Evolutionary conservation across 2,329 filamentous ascomycete genomes (phyloP), one percentile per base, ranked within the genome.

Genomic region (Talaromyces marneffei): DNA sequence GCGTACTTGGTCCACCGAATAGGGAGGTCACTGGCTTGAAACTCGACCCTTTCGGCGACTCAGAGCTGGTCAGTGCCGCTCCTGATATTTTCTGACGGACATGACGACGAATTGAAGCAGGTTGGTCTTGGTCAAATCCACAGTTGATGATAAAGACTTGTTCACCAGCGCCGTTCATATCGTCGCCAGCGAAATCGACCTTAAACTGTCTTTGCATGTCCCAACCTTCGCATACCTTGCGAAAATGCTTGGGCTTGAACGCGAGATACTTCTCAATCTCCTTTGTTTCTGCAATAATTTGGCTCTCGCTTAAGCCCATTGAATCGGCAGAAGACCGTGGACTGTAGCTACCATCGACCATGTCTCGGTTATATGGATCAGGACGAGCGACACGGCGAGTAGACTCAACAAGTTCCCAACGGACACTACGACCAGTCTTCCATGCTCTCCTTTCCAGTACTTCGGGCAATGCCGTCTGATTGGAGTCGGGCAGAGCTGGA

Each of bases 131-230:
- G 29, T 85, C 84, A n/a, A 86, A 74, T 0, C 90, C 91, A 68
- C 88, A 89, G 35, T 85, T 82, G 52, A 97, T 81, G 2, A 96
- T 82, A 27, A 95, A 80, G 40, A 96, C 78, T 16, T 82, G 83
- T 74, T 97, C 93, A 20, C 92, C 92, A 27, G 87, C 87, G 54
- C 87, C 85, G 59, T 85, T 79, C n/a, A 85, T 84, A 74, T 94
- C 89, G 66, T 92, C 90, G 20, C 85, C 86, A 42, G 89, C 89
- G 75, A 97, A 97, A 71, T 99, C 94, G 2, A 96, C 91, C 68
- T 94, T 88, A 2, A 97, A 78, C 64, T 80, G 86, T 63, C 92
- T 85, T 58, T 86, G 86, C 92, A 97, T 97, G 69, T 97, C 90
- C 93, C 94, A 97, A 2, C 89, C 89, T 62, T 89, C 79, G 69